Base-by-base conservation (phyloP, 2,329 filamentous ascomycete genomes). In the Ophiosphaerella narmari region DNA sequence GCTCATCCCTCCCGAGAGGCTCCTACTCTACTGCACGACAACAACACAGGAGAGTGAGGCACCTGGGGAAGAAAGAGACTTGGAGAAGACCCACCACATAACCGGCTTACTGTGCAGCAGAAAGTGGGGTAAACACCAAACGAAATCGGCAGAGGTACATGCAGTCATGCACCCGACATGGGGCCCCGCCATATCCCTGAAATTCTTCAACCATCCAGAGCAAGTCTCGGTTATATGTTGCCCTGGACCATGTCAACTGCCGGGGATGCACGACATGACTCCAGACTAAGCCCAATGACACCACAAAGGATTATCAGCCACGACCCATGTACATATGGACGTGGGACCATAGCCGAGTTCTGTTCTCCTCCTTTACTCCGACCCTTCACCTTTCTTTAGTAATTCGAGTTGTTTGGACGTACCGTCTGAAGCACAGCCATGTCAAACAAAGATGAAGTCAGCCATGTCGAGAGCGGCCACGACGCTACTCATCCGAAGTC, bases 381-480 rank as follows among this genome's bases (percentile, higher is more conserved):
- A n/a, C 8, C 23, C 23, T 26, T 21, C 18, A 21, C 18, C 18
- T 29, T 40, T 24, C 13, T 40, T 14, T 40, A 8, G 24, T 24
- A 13, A 38, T 18, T 26, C 32, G 39, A 36, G 14, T 24, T 13
- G 9, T 35, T 26, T 4, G 34, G 18, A 4, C 16, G 14, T 14
- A 11, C 18, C 29, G 13, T 16, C 21, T 18, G 9, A 18, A 21
- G 16, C 34, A 1, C n/a, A 43, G 37, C 11, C 14, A 68, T 67
- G 63, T 54, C 62, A 4, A 46, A 39, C 7, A 68, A 68, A 26
- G 43, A 55, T 18, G 48, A 55, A 32, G 42, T 52, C 6, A 39
- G 50, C 5, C 52, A 57, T 9, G 32, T 62, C 9, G 60, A 66
- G 40, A 46, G 44, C 38, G 43, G 51, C n/a, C 43, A 48, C 18